Conservation (phyloP, 805 yeast species). For the Suhomyces sp. region DNA sequence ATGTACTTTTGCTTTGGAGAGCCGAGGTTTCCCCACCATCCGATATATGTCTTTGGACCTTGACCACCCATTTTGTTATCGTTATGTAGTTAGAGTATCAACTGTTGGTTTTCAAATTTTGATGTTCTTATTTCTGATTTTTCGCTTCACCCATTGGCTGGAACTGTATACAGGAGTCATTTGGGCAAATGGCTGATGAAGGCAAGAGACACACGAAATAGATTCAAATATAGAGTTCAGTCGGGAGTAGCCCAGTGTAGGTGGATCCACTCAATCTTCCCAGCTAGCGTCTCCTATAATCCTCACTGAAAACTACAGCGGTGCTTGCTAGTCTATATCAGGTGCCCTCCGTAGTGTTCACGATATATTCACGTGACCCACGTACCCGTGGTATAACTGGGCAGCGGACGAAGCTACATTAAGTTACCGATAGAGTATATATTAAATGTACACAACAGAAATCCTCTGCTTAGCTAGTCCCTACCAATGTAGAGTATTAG, state of each 20-base stretch:
- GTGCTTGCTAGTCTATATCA: neutral
- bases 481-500: neutral
- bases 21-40: slow-evolving; percentile 97
- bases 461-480: slow-evolving; percentile 2
- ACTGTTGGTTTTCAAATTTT: neutral
- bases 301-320: neutral
- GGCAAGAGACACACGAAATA: neutral
- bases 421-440: slow-evolving; percentile 1
- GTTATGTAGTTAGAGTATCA: neutral
- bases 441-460: slow-evolving; percentile 6
- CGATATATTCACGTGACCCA: neutral
- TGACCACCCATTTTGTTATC: slow-evolving; percentile 57
- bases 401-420: neutral
- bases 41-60: slow-evolving; percentile 77
- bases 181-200: neutral
- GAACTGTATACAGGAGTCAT: slow-evolving; percentile 6
- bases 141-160: slow-evolving; percentile 13
- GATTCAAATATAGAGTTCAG: neutral
- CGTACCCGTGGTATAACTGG: neutral
- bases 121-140: slow-evolving; percentile 6
- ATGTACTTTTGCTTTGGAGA: slow-evolving; percentile 84
- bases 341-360: neutral
- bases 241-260: neutral
- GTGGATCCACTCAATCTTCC: neutral
- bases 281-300: neutral